Conservation (phyloP, 805 yeast species). For the Suhomyces canberraensis region DNA sequence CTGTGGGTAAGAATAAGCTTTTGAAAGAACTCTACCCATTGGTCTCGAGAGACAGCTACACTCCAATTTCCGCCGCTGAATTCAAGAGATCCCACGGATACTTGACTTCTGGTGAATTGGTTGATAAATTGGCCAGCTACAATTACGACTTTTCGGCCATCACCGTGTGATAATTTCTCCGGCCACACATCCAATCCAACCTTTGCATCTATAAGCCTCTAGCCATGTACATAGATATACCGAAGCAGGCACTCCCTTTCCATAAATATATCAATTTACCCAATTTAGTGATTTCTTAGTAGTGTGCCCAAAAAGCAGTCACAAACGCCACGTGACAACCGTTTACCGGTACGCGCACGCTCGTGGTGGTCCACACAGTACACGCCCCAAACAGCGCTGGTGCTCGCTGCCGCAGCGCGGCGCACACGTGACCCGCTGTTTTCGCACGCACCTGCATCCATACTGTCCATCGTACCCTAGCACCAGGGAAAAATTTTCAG, state of each 20-base stretch:
- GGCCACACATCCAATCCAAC: not conserved
- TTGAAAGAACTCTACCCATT: slow-evolving; percentile 52
- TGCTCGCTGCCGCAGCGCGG: slow-evolving; percentile 1
- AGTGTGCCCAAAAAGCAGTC: slow-evolving; percentile 14
- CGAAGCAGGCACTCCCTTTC: slow-evolving; percentile 2
- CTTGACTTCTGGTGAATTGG: slow-evolving; percentile 46
- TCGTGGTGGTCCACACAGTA: not conserved
- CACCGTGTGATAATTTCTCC: slow-evolving; percentile 14
- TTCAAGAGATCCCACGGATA: slow-evolving; percentile 47
- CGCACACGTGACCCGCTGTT: not conserved
- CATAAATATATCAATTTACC: too few relatives aligned
- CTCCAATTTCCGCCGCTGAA: slow-evolving; percentile 41
- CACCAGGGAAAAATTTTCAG: slow-evolving; percentile 5
- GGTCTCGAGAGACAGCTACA: slow-evolving; percentile 44
- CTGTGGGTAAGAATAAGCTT: slow-evolving; percentile 64
- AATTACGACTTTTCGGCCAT: slow-evolving; percentile 36
- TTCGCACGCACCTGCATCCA: not conserved
- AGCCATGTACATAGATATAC: slow-evolving; percentile 3
- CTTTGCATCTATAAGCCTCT: slow-evolving; percentile 1
- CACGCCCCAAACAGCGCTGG: not conserved
- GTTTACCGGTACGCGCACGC: slow-evolving; percentile 1
- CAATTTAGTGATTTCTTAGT: too few relatives aligned
- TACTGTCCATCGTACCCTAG: slow-evolving; percentile 5
- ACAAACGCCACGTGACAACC: slow-evolving; percentile 10
- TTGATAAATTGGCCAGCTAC: slow-evolving; percentile 46